These are phyloP conservation scores for Sporisorium iseilematis-ciliati DNA, from an alignment of 1,284 basidiomycete genomes.

Conservation along the genomic window DNA sequence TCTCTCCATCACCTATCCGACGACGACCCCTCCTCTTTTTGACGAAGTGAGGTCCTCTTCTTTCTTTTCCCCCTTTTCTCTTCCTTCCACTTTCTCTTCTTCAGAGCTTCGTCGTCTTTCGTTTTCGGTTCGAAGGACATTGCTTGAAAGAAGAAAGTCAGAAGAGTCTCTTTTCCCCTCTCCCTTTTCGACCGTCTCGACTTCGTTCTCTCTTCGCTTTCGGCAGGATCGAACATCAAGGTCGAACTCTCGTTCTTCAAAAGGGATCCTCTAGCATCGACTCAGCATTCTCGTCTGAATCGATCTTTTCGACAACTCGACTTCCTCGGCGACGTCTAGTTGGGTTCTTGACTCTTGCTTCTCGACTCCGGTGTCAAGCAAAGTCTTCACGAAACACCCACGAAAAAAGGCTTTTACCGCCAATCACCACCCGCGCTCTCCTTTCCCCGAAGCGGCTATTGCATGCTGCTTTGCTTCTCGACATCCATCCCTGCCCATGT, in stretches of 20 bases:
- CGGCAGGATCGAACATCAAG: conserved; percentile 16
- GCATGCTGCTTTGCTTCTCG: conserved; percentile 41
- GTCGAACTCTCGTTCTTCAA: conserved; percentile 14
- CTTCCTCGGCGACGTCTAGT: conserved; percentile 17
- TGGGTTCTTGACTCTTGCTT: conserved; percentile 2
- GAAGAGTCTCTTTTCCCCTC: conserved; percentile 13
- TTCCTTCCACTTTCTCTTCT: conserved; percentile 20
- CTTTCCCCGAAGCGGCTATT: conserved; percentile 22
- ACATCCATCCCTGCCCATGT: conserved; percentile 50
- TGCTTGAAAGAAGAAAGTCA: conserved; percentile 25
- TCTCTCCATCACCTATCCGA: conserved; percentile 20
- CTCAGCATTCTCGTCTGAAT: conserved; percentile 28
- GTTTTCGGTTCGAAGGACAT: conserved; percentile 24
- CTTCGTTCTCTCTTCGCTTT: conserved; percentile 19
- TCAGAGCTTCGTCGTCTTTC: conserved; percentile 25
- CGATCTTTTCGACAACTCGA: conserved; percentile 13
- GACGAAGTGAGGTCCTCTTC: conserved; percentile 40
- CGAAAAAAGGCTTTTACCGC: conserved; percentile 11
- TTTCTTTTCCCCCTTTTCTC: conserved; percentile 13
- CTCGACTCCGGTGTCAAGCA: conserved; percentile 8
- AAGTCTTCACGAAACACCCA: background rate
- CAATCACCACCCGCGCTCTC: conserved; percentile 15
- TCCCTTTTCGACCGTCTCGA: conserved; percentile 19
- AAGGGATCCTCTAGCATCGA: conserved; percentile 15
- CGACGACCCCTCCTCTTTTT: conserved; percentile 36